phyloP scores from a whole-genome alignment of 176 grass and related monocot genomes.

The Leersia perrieri region DNA sequence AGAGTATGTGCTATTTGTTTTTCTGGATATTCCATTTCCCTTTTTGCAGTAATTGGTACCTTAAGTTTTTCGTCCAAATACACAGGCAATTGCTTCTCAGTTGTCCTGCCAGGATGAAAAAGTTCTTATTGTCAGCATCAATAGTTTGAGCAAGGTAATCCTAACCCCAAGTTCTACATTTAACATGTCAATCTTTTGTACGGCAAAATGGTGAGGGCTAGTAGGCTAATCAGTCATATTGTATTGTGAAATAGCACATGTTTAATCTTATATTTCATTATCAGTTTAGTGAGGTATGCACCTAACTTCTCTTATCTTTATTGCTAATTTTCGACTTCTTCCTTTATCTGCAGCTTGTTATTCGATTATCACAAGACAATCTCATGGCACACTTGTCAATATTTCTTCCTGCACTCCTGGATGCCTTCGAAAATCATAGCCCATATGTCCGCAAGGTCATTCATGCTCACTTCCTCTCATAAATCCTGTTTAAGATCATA shows the following conservation, averaged over 20 bases:
- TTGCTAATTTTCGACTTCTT: neutral
- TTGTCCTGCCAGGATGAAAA: constrained; percentile 68
- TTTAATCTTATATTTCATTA: neutral
- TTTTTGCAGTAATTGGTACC: neutral
- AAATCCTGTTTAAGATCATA: neutral
- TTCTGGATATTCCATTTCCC: neutral
- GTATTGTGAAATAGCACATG: neutral
- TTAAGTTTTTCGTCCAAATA: constrained; percentile 16
- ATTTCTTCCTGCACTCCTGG: constrained; percentile 71
- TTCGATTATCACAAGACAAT: constrained; percentile 58
- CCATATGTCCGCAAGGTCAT: constrained; percentile 79
- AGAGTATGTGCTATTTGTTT: constrained; percentile 36
- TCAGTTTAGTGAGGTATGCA: constrained; percentile 10
- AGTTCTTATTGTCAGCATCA: constrained; percentile 70
- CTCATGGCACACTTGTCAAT: constrained; percentile 65
- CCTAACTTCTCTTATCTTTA: neutral
- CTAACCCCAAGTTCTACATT: neutral
- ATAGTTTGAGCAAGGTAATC: constrained; percentile 85
- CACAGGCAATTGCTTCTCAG: constrained; percentile 65
- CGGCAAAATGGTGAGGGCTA: neutral
- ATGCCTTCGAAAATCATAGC: constrained; percentile 64
- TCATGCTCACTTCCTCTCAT: neutral
- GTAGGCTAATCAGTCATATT: neutral
- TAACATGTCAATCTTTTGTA: neutral
- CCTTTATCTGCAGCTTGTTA: constrained; percentile 62